phyloP scores from a whole-genome alignment of 2,329 filamentous ascomycete species.

The Aspergillus tubingensis region DNA sequence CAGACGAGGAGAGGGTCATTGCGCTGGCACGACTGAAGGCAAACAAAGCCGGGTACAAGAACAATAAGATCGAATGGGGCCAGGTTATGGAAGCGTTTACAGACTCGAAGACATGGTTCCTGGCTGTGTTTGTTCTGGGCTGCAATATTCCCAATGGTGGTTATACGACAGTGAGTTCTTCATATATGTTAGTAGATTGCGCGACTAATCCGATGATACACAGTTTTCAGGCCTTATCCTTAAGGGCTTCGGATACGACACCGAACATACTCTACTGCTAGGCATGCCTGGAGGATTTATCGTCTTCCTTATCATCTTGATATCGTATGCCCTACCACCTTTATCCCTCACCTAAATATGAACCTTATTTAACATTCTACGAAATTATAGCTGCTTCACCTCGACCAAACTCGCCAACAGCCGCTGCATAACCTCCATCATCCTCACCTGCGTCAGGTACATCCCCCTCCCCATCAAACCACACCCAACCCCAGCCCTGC shows the following conservation, averaged over 20 bases:
- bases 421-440: constrained; percentile 21
- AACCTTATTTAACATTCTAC: too few relatives aligned
- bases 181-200: too few relatives aligned
- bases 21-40: constrained; percentile 25
- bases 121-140: constrained; percentile 33
- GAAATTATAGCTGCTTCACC: constrained; percentile 2
- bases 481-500: not conserved
- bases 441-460: constrained; percentile 13
- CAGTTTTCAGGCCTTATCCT: constrained; percentile 41
- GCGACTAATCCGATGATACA: too few relatives aligned
- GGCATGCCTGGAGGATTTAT: constrained; percentile 46
- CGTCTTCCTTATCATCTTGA: constrained; percentile 8
- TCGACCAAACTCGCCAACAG: constrained; percentile 13
- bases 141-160: constrained; percentile 41
- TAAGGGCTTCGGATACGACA: constrained; percentile 37
- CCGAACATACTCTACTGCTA: constrained; percentile 44
- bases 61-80: constrained; percentile 44
- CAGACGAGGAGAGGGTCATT: constrained; percentile 23
- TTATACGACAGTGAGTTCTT: constrained; percentile 31
- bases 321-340: not conserved
- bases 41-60: constrained; percentile 34
- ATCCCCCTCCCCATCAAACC: too few relatives aligned
- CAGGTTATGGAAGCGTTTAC: constrained; percentile 35
- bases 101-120: constrained; percentile 33
- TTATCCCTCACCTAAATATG: not conserved